A percentile compares a stretch with the other conserved stretches of the same genome.
phyloP scores from a whole-genome alignment of 495 filamentous ascomycete genomes.

The Neurospora sp. region DNA sequence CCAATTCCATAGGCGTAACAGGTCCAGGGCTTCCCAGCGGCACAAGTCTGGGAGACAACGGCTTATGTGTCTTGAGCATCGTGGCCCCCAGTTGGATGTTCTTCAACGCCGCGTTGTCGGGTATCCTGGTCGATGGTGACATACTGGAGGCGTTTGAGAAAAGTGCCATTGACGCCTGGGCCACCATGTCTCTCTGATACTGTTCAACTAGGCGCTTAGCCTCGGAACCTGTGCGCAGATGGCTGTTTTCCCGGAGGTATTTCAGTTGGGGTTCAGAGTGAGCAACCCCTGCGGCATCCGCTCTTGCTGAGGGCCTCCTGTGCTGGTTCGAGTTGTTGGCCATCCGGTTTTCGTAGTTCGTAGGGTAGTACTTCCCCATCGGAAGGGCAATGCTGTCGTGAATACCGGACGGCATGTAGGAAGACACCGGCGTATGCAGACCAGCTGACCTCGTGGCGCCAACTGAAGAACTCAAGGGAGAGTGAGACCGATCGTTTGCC shows the following conservation, averaged over 20 bases:
- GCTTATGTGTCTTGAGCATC: slow-evolving; percentile 30
- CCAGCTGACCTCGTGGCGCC: slow-evolving; percentile 3
- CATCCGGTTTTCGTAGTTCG: slow-evolving; percentile 37
- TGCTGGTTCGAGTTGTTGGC: slow-evolving; percentile 13
- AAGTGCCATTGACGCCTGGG: slow-evolving; percentile 36
- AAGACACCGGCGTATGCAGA: slow-evolving; percentile 27
- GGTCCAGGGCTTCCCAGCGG: slow-evolving; percentile 68
- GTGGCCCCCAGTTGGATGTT: slow-evolving; percentile 3
- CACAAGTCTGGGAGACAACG: slow-evolving; percentile 52
- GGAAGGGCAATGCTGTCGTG: slow-evolving; percentile 28
- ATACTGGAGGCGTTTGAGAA: slow-evolving; percentile 7
- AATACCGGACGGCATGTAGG: slow-evolving; percentile 31
- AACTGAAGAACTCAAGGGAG: not conserved
- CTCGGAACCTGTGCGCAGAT: slow-evolving; percentile 31
- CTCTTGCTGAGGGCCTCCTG: slow-evolving; percentile 1
- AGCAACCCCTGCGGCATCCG: not conserved
- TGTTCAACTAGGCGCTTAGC: slow-evolving; percentile 42
- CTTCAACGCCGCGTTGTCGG: not conserved
- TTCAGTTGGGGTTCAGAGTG: slow-evolving; percentile 24
- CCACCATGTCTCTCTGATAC: slow-evolving; percentile 52
- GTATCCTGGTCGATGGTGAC: not conserved
- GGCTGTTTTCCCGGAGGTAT: slow-evolving; percentile 9
- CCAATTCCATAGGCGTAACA: slow-evolving; percentile 66
- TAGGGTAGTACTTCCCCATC: slow-evolving; percentile 46
- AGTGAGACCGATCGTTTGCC: slow-evolving; percentile 2